Conservation (phyloP, 2,329 filamentous ascomycete species). For the Aspergillus tanneri region DNA sequence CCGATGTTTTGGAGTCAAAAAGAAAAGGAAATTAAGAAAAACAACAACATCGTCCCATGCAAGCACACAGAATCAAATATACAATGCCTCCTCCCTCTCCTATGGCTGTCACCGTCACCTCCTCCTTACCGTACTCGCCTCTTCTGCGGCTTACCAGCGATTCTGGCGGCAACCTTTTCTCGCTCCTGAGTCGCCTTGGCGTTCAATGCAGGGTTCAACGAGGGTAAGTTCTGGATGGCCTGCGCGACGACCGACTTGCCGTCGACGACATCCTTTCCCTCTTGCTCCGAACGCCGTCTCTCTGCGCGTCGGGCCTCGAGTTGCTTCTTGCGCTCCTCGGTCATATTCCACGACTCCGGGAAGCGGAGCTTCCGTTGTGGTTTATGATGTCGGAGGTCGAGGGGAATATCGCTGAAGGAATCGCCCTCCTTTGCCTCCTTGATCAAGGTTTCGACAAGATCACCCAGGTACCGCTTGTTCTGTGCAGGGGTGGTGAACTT, state of each 20-base stretch:
- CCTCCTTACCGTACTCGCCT: constrained; percentile 18
- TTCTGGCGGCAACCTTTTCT: constrained; percentile 23
- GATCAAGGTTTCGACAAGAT: constrained; percentile 72
- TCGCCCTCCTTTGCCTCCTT: constrained; percentile 77
- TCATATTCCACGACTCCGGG: constrained; percentile 80
- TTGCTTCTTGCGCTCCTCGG: constrained; percentile 63
- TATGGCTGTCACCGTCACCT: neutral
- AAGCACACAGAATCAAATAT: constrained; percentile 13
- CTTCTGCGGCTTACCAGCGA: constrained; percentile 17
- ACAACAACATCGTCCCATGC: constrained; percentile 13
- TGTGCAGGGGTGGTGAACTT: constrained; percentile 84
- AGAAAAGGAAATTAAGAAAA: constrained; percentile 17
- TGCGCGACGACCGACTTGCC: constrained; percentile 41
- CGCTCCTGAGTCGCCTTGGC: constrained; percentile 21
- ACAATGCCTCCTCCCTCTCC: constrained; percentile 5
- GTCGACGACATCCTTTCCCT: constrained; percentile 58
- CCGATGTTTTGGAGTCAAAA: constrained; percentile 32
- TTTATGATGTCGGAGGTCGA: constrained; percentile 83
- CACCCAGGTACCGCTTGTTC: constrained; percentile 92
- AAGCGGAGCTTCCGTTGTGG: constrained; percentile 67
- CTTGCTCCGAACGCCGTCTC: constrained; percentile 56
- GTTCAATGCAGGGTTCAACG: constrained; percentile 32
- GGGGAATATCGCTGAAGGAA: constrained; percentile 81
- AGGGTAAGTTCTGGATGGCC: constrained; percentile 33
- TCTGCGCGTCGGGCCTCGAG: constrained; percentile 62